A percentile compares a stretch with the other conserved stretches of the same genome.
phyloP scores from a whole-genome alignment of 1,139 yeast species.

The Scheffersomyces cryptocercus region DNA sequence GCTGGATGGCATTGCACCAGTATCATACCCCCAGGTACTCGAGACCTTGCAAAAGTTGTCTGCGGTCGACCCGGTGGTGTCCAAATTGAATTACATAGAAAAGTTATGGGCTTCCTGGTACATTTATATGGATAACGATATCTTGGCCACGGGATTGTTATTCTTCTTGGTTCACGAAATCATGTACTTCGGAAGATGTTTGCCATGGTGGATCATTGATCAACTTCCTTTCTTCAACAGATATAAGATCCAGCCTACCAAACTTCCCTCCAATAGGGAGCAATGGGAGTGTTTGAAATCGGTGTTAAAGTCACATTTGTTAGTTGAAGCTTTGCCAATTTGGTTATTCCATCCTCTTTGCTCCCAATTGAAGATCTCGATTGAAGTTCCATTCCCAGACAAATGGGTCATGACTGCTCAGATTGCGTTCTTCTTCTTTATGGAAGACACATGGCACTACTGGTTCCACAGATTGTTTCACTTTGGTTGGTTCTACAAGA shows the following conservation, averaged over 20 bases:
- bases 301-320: conserved; percentile 79
- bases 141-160: conserved; percentile 79
- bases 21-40: conserved; percentile 4
- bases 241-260: conserved; percentile 80
- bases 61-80: conserved; percentile 5
- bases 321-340: conserved; percentile 92
- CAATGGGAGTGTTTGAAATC: conserved; percentile 91
- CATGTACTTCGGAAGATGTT: conserved; percentile 79
- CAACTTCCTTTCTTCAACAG: conserved; percentile 71
- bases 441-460: conserved; percentile 96
- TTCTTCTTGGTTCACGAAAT: conserved; percentile 75
- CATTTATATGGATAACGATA: conserved; percentile 69
- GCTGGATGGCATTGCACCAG: not conserved
- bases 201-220: conserved; percentile 84
- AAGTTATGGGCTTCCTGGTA: conserved; percentile 80
- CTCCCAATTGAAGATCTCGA: conserved; percentile 68
- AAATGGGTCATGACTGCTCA: conserved; percentile 59
- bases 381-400: conserved; percentile 82
- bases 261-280: conserved; percentile 74
- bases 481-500: conserved; percentile 80
- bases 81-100: conserved; percentile 45
- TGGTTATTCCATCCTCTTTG: conserved; percentile 96
- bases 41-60: conserved; percentile 6
- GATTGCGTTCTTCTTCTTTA: conserved; percentile 69
- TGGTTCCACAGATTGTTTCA: conserved; percentile 91